Conservation (phyloP, 345 rosid species). For the Diplotaxis tenuifolia region DNA sequence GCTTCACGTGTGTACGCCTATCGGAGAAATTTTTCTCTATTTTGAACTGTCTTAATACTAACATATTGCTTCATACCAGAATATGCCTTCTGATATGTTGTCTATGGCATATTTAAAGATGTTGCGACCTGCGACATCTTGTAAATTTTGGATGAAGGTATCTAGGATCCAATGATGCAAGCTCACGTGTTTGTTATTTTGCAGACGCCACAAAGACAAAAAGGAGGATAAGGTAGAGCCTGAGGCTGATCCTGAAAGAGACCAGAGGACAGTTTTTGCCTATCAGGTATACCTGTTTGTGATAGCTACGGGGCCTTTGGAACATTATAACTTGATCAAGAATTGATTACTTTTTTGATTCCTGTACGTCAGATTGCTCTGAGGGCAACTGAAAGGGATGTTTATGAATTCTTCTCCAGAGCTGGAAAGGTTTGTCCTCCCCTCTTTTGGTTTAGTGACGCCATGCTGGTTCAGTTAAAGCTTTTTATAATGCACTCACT, state of each 20-base stretch:
- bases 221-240: slow-evolving; percentile 78
- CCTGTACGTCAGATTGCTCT: slow-evolving; percentile 59
- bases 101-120: slow-evolving; percentile 29
- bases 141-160: slow-evolving; percentile 7
- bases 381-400: slow-evolving; percentile 95
- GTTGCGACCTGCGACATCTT: slow-evolving; percentile 11
- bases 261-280: slow-evolving; percentile 98
- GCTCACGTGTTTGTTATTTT: slow-evolving; percentile 23
- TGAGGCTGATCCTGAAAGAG: slow-evolving; percentile 97
- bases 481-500: not conserved
- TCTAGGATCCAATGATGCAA: slow-evolving; percentile 11
- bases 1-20: slow-evolving; percentile 55
- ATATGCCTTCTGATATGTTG: slow-evolving; percentile 35
- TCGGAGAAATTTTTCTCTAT: slow-evolving; percentile 49
- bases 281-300: slow-evolving; percentile 65
- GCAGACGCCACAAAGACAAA: slow-evolving; percentile 77
- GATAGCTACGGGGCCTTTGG: not conserved
- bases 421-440: slow-evolving; percentile 85
- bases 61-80: slow-evolving; percentile 28
- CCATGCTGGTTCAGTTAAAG: not conserved
- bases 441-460: slow-evolving; percentile 10
- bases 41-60: slow-evolving; percentile 36
- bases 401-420: slow-evolving; percentile 88
- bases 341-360: not conserved
- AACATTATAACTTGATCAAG: slow-evolving; percentile 12